Evolutionary conservation across 2,329 filamentous ascomycete species (phyloP), one percentile per base, ranked within the genome.

Genomic region (Nigrograna mackinnonii): DNA sequence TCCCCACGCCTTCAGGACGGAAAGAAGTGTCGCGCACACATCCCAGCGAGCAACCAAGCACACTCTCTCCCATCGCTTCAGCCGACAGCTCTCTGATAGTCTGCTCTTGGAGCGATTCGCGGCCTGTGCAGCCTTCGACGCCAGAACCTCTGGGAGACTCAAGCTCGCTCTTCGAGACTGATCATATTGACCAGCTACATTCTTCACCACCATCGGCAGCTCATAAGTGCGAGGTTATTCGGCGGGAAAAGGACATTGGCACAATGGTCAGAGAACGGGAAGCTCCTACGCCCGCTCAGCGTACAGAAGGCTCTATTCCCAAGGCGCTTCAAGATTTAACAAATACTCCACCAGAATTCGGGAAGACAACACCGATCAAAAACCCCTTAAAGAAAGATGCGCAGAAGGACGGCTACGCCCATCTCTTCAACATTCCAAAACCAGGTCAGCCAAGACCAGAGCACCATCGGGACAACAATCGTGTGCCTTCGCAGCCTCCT

Each of bases 291-390:
- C 58, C 61, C 12, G 64, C 65, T 37, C 60, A 71, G 21, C 61
- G 65, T 24, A 39, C 60, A 14, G 59, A 57, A 26, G 55, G 50
- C 32, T 43, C 55, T 9, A 40, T 46, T 2, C 41, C 59, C 1
- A 54, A 66, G 21, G 55, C 66, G 12, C 51, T 67, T 11, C 56
- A 68, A 12, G 66, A 72, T 31, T 50, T 60, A 11, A 55, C 47
- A 28, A 54, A 58, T 6, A 47, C 52, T 4, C 47, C 50, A 16
- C 62, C 62, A 14, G 74, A 83, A 54, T 85, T 84, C 55, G 82
- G 82, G 38, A 77, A 79, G 53, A 72, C 82, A 2, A 83, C 79
- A 47, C 78, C 80, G 13, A 64, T 84, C 43, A 70, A 79, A 50
- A 72, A 76, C 58, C 68, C 77, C 48, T 53, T 70, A 59, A 57